A percentile compares a stretch with the other conserved stretches of the same genome.
These are phyloP conservation scores for Penicillium sp. DNA, from an alignment of 2,329 filamentous ascomycete genomes.

Conservation along the genomic window DNA sequence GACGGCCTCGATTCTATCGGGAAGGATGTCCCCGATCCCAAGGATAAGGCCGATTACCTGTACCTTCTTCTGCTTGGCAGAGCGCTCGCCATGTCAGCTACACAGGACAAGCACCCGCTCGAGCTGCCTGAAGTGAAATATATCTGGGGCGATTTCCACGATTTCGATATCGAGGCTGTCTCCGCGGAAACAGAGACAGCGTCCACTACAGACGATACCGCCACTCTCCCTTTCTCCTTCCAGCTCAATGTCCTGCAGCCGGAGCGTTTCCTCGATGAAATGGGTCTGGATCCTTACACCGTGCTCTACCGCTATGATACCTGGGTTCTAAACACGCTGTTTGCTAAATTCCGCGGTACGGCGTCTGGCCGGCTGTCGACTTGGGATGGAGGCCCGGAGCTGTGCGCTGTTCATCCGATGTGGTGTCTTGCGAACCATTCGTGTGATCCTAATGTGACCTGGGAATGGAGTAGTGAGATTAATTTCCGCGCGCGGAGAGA, in stretches of 20 bases:
- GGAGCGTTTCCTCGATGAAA: constrained; percentile 60
- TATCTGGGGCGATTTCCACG: constrained; percentile 63
- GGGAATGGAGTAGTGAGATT: constrained; percentile 72
- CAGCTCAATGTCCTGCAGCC: constrained; percentile 58
- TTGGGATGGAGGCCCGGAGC: constrained; percentile 78
- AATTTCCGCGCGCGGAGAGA: constrained; percentile 34
- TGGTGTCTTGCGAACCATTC: constrained; percentile 98
- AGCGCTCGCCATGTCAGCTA: constrained; percentile 59
- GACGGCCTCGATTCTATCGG: constrained; percentile 55
- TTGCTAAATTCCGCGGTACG: constrained; percentile 88
- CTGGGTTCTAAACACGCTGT: constrained; percentile 80
- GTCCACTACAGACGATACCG: constrained; percentile 26
- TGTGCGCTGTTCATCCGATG: constrained; percentile 88
- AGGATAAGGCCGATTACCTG: constrained; percentile 57
- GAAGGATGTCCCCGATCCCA: constrained; percentile 55
- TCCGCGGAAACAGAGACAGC: neutral
- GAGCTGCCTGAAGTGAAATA: constrained; percentile 60
- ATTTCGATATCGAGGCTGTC: constrained; percentile 21
- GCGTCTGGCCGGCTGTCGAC: constrained; percentile 79
- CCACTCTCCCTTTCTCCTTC: constrained; percentile 59
- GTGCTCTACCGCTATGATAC: constrained; percentile 42
- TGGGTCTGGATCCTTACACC: constrained; percentile 60
- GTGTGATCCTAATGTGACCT: constrained; percentile 90
- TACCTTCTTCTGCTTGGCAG: constrained; percentile 60
- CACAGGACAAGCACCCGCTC: constrained; percentile 56